Conservation (phyloP, 1,284 basidiomycete genomes). For the Papiliotrema laurentii region DNA sequence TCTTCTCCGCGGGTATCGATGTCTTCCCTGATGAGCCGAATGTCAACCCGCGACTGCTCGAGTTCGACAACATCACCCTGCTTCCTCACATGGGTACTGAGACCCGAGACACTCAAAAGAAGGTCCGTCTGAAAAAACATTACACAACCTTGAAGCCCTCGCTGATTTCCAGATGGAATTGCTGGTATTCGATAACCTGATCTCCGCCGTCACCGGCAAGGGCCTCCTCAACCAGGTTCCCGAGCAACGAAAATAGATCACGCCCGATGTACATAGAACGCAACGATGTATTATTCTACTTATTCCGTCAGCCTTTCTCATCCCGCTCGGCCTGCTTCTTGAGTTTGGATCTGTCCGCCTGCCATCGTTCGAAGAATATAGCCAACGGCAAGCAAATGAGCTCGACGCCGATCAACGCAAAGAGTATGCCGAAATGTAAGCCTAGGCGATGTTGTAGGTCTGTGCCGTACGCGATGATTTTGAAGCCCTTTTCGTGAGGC, state of each 20-base stretch:
- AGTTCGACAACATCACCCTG: conserved; percentile 74
- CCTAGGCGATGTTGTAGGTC: conserved; percentile 27
- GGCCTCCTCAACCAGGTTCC: conserved; percentile 44
- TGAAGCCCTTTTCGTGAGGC: conserved; percentile 22
- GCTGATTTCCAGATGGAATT: conserved; percentile 34
- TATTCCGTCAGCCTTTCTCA: conserved; percentile 5
- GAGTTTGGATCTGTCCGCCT: conserved; percentile 12
- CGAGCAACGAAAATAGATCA: conserved; percentile 36
- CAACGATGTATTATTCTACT: background rate
- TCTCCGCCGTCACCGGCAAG: conserved; percentile 39
- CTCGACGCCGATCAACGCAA: conserved; percentile 35
- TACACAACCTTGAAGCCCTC: no score
- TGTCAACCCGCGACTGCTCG: conserved; percentile 72
- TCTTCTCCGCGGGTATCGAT: conserved; percentile 78
- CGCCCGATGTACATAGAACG: background rate
- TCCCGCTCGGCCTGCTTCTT: conserved; percentile 11
- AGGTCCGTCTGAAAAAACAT: conserved; percentile 59
- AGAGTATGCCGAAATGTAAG: conserved; percentile 32
- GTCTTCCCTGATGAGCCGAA: conserved; percentile 85
- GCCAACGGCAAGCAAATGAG: conserved; percentile 24
- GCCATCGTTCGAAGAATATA: conserved; percentile 31
- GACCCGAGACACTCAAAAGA: conserved; percentile 70
- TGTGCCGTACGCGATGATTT: conserved; percentile 39
- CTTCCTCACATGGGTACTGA: conserved; percentile 89
- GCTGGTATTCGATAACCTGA: conserved; percentile 42